Evolutionary conservation across 371 early-diverging fungal species (phyloP), one percentile per base, ranked within the genome.

Genomic region (Fennellomyces sp.): DNA sequence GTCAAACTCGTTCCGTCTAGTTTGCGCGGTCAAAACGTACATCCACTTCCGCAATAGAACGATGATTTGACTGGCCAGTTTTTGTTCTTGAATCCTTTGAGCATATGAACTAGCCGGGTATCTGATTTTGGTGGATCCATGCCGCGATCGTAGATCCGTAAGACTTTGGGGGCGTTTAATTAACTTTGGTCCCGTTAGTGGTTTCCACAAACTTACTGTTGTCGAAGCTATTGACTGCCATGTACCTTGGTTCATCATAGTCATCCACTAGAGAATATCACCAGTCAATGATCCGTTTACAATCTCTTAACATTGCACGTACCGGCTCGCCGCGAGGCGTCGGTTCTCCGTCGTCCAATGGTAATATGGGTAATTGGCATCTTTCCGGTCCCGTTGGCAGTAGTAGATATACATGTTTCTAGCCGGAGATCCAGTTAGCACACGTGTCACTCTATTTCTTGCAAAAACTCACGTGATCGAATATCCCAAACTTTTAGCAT

Each of bases 21-120:
- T 11, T 29, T 15, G 0, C 19, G 23, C 19, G 12, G 25, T 1
- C 12, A 7, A 19, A 2, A 58, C 79, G 57, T 80, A 90, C 91
- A 87, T 47, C 91, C 91, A 68, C 78, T 84, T 30, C 88, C 86
- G 27, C 85, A 80, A 59, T 87, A 90, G 53, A 92, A 93, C 0
- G 92, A 88, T 31, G 88, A 87, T 65, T 88, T 90, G 65, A 95
- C 93, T 0, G 95, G 93, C 93, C 93, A 95, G 66, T 94, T 93
- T 51, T 88, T 91, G 73, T 93, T 93, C 64, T 91, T 90, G 75
- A 89, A 88, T 2, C 94, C 94, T 64, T 93, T 93, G 28, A 93
- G 69, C 0, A 88, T 78, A 64, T 91, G 90, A 0, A 89, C 73
- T 3, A 90, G 69, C 17, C 89, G 84, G 30, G 85, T 77, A 31